These are phyloP conservation scores for Hemerocallis citrina DNA, from an alignment of 106 monocot species.

Conservation along the genomic window DNA sequence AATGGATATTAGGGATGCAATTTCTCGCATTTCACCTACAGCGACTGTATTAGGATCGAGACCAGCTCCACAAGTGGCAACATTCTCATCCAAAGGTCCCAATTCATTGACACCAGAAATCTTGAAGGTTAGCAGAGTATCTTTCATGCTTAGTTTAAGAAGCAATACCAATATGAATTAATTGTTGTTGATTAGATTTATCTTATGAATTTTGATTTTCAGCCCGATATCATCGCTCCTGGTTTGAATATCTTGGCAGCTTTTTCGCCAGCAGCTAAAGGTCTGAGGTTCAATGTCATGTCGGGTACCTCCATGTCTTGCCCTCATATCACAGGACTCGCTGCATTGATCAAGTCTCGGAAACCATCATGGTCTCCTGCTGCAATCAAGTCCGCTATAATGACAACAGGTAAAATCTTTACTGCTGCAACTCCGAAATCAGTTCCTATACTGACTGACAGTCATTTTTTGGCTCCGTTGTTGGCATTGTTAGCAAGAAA, in stretches of 20 bases:
- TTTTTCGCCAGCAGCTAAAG: slow-evolving; percentile 54
- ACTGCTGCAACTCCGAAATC: no score
- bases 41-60: slow-evolving; percentile 38
- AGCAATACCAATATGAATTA: no score
- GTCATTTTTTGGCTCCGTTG: no score
- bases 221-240: slow-evolving; percentile 81
- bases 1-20: slow-evolving; percentile 54
- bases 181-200: not conserved
- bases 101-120: slow-evolving; percentile 70
- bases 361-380: slow-evolving; percentile 76
- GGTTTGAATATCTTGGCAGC: slow-evolving; percentile 82
- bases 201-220: not conserved
- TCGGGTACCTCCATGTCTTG: slow-evolving; percentile 94
- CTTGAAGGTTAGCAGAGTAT: slow-evolving; percentile 53
- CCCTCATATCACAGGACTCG: slow-evolving; percentile 71
- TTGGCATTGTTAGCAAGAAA: no score
- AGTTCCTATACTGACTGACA: no score
- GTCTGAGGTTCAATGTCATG: slow-evolving; percentile 44
- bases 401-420: slow-evolving; percentile 98
- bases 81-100: slow-evolving; percentile 90
- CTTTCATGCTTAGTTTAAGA: no score
- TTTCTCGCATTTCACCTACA: slow-evolving; percentile 43
- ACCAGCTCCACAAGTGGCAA: slow-evolving; percentile 48
- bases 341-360: slow-evolving; percentile 57
- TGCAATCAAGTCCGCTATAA: slow-evolving; percentile 74